These are phyloP conservation scores for Guadua angustifolia DNA, from an alignment of 176 grass and related monocot species.

Conservation along the genomic window DNA sequence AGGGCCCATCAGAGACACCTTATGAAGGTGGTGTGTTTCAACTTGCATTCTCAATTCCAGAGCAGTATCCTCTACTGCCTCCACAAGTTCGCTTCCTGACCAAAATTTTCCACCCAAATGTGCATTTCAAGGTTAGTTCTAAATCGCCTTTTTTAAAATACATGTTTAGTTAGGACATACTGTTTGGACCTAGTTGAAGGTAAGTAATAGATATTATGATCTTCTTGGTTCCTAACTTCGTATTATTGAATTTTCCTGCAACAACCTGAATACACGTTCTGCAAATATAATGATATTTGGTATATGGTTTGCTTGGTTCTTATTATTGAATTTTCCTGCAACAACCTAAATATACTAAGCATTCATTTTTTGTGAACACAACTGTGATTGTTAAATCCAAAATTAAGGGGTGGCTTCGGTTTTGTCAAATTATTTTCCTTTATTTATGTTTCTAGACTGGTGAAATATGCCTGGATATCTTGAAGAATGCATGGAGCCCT, in stretches of 20 bases:
- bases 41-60: conserved; percentile 89
- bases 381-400: background rate
- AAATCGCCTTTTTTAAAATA: background rate
- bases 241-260: background rate
- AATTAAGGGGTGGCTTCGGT: background rate
- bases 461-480: conserved; percentile 98
- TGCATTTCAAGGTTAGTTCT: conserved; percentile 93
- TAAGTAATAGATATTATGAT: background rate
- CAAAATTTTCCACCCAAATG: conserved; percentile 99
- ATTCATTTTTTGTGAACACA: background rate
- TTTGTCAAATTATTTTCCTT: conserved; percentile 25
- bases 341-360: background rate
- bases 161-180: background rate
- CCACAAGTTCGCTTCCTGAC: conserved; percentile 98
- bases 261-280: background rate
- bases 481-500: conserved; percentile 99
- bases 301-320: background rate
- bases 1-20: conserved; percentile 97
- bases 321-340: background rate
- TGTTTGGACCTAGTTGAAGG: background rate
- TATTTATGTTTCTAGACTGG: conserved; percentile 63
- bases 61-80: conserved; percentile 97
- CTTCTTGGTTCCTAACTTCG: background rate
- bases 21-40: conserved; percentile 96
- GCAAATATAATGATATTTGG: background rate